These are phyloP conservation scores for Neonectria sp. DNA, from an alignment of 2,329 filamentous ascomycete genomes.

Conservation along the genomic window DNA sequence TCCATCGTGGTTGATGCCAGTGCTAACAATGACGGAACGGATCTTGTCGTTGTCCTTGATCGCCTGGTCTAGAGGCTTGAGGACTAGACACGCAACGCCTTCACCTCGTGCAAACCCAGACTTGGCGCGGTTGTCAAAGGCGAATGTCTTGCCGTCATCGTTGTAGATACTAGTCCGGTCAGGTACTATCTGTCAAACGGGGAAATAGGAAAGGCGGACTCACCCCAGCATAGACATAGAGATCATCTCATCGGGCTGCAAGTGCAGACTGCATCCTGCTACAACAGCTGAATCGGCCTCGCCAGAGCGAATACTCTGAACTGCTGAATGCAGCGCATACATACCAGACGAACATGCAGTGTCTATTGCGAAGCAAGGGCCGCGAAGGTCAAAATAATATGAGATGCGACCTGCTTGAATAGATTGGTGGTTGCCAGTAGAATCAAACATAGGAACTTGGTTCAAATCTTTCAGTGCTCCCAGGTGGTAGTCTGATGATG, in stretches of 20 bases:
- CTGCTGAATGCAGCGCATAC: constrained; percentile 52
- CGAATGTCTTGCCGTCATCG: constrained; percentile 31
- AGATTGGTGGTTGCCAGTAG: constrained; percentile 64
- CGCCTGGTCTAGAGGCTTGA: constrained; percentile 35
- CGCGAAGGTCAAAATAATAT: constrained; percentile 54
- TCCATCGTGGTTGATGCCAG: constrained; percentile 35
- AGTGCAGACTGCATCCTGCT: constrained; percentile 46
- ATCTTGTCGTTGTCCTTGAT: constrained; percentile 37
- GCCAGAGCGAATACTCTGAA: constrained; percentile 47
- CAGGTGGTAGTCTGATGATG: constrained; percentile 64
- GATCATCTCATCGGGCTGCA: constrained; percentile 40
- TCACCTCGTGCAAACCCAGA: constrained; percentile 36
- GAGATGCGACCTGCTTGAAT: constrained; percentile 63
- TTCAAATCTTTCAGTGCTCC: constrained; percentile 61
- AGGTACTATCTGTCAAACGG: not conserved
- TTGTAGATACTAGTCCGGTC: constrained; percentile 26
- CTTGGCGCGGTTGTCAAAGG: constrained; percentile 32
- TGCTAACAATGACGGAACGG: constrained; percentile 31
- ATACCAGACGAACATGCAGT: constrained; percentile 55
- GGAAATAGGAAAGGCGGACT: not conserved
- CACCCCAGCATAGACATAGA: constrained; percentile 52
- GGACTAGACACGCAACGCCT: constrained; percentile 33
- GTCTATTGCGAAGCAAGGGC: constrained; percentile 54
- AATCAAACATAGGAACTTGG: constrained; percentile 66
- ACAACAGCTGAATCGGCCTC: constrained; percentile 58